Evolutionary conservation across 2,329 filamentous ascomycete genomes (phyloP), one percentile per base, ranked within the genome.

Genomic region (Xylaria sp.): DNA sequence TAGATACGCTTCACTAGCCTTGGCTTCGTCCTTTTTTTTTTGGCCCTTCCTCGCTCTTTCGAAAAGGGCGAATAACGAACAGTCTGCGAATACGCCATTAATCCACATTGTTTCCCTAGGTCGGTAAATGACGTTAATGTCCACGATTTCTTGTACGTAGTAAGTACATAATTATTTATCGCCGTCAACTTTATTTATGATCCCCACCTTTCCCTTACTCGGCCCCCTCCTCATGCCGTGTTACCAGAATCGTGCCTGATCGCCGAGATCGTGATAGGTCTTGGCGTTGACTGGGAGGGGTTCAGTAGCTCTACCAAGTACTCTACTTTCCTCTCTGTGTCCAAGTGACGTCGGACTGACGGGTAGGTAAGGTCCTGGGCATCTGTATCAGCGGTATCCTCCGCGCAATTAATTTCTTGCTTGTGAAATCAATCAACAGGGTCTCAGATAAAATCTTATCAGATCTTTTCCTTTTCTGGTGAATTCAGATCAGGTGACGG

Each of bases 181-280:
- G 21, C 13, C 12, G 29, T 29, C 27, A 55, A 23, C 9, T 18
- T 23, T 4, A 23, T 23, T 35, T 9, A 9, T 47, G 23, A 5
- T n/a, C 25, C 13, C 16, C 23, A 10, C 37, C 40, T 32, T 58
- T 29, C 18, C 29, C 2, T 44, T 42, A 2, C n/a, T n/a, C n/a
- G 37, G 21, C 21, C 16, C 23, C 23, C 37, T n/a, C 1, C 25
- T 18, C 29, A 58, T 58, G 55, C 37, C 37, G 55, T 58, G 55
- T 32, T n/a, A 58, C 37, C 37, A 44, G 21, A 3, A n/a, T 44
- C 37, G 55, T 44, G 55, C 37, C 37, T 58, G 55, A 58, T 58
- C 55, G 44, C 8, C 55, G 23, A 58, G 55, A 58, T 55, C 32
- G 53, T 55, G 27, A n/a, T 18, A 21, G 32, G 35, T 25, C 55